Evolutionary conservation across 2,329 filamentous ascomycete genomes (phyloP), one percentile per base, ranked within the genome.

Genomic region (Alternaria atra): DNA sequence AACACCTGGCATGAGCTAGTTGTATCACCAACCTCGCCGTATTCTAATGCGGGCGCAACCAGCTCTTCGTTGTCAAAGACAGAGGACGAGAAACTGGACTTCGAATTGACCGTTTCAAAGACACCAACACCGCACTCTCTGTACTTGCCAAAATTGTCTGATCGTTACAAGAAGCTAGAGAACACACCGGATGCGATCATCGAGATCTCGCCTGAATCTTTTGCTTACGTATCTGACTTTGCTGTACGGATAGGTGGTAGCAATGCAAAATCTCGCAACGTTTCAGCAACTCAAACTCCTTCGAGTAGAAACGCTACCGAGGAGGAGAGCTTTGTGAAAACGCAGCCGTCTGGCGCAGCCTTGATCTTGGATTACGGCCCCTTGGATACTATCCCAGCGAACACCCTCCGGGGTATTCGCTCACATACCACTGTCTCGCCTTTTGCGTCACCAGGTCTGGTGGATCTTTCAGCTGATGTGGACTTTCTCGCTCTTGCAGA

Each of bases 361-460:
- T 84, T 99, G n/a, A 92, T 99, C 69, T 88, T 99, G 46, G 95
- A 99, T 81, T 99, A 99, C 80, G 95, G 95, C 17, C 91, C 94
- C 5, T 80, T 88, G 3, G 84, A 89, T 59, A 91, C 87, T 0
- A 89, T 99, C 50, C 95, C 95, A 3, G 84, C 91, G 61, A 97
- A 97, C 83, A 96, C 93, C 0, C 85, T 99, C 23, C 91, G 95
- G 32, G 95, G 95, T 23, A 98, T 99, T 77, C 87, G 89, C 35
- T 83, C 85, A 13, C 95, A 99, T 80, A 82, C 84, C 25, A 84
- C 86, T 25, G 91, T 97, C 46, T 93, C 89, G 23, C 93, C 95
- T 4, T 93, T 99, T 71, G 84, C 86, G 1, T 84, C 87, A 6
- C 91, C 95, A 0, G 95, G 95, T 0, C 86, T 90, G 27, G 93